Conservation (phyloP, 306 rosid species). For the Oemleria cerasiformis region DNA sequence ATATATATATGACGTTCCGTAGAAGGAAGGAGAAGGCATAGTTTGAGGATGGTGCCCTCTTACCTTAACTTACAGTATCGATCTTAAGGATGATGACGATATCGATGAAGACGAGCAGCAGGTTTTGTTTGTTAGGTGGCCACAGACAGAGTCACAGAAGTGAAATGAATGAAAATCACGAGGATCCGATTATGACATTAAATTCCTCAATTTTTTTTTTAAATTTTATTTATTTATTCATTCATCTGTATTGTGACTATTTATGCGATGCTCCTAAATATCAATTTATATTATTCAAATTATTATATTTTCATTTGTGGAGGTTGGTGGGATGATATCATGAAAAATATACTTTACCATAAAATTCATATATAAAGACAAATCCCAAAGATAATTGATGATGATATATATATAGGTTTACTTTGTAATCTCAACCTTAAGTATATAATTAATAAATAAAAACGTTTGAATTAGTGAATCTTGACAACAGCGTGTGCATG, state of each 20-base stretch:
- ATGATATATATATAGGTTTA: no score
- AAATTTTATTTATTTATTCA: neutral
- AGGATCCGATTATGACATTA: slow-evolving; percentile 38
- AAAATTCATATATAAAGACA: neutral
- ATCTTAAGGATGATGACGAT: no score
- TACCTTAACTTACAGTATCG: neutral
- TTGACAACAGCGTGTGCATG: slow-evolving; percentile 1
- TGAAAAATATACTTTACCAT: neutral
- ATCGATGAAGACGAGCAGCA: slow-evolving; percentile 14
- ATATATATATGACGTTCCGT: slow-evolving; percentile 36
- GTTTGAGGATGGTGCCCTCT: slow-evolving; percentile 22
- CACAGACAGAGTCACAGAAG: slow-evolving; percentile 23
- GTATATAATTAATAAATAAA: neutral
- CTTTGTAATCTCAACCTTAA: slow-evolving; percentile 3
- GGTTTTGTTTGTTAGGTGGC: slow-evolving; percentile 40
- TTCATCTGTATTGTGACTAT: neutral
- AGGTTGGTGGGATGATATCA: neutral
- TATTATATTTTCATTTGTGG: neutral
- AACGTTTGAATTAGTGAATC: neutral
- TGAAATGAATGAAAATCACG: slow-evolving; percentile 69
- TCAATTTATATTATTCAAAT: neutral
- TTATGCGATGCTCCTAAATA: slow-evolving; percentile 6
- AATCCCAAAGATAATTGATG: neutral
- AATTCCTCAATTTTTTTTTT: slow-evolving; percentile 2
- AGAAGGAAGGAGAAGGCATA: slow-evolving; percentile 36